A percentile compares a stretch with the other conserved stretches of the same genome.
Conservation (phyloP, 2,329 filamentous ascomycete genomes). For the Pseudogymnoascus sp. region DNA sequence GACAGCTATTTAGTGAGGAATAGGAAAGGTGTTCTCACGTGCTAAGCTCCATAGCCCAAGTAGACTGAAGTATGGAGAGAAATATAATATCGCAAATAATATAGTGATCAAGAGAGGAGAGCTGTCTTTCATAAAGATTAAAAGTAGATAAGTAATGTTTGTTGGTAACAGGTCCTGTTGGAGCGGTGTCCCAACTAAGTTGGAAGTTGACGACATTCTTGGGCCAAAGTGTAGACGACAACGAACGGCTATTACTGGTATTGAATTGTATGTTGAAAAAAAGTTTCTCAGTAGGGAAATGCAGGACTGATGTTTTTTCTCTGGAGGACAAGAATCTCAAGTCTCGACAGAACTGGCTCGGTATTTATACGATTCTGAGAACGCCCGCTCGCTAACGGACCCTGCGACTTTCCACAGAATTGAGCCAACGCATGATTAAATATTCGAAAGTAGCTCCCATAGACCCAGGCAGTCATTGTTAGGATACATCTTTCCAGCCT, state of each 20-base stretch:
- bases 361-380: neutral
- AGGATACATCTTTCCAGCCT: neutral
- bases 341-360: neutral
- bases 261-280: neutral
- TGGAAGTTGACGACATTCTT: neutral
- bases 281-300: neutral
- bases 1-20: neutral
- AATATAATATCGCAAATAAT: neutral
- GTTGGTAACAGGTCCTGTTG: neutral
- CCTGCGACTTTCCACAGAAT: neutral
- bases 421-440: neutral
- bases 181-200: neutral
- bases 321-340: neutral
- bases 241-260: neutral
- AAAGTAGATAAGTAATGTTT: neutral
- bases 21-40: neutral
- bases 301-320: neutral
- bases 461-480: neutral
- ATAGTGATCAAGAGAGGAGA: neutral
- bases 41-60: neutral
- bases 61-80: neutral
- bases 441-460: neutral
- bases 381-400: neutral
- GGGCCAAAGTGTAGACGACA: neutral
- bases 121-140: neutral